A percentile compares a stretch with the other conserved stretches of the same genome.
Evolutionary conservation across 1,284 basidiomycete species (phyloP).

Genomic region (Tilletia indica): DNA sequence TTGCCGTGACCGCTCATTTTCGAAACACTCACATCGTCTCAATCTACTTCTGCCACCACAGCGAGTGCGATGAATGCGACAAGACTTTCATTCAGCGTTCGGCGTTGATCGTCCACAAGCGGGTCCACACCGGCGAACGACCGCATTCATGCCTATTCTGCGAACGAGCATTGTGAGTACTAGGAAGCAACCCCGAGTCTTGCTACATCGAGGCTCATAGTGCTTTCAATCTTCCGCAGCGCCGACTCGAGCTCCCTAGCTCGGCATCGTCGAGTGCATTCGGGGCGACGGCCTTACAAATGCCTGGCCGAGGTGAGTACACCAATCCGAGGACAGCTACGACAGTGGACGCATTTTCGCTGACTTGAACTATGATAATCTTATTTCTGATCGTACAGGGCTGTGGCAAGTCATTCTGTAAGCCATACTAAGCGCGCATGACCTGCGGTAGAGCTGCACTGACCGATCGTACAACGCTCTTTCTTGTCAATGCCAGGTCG

Average conservation of each 20-base stretch:
- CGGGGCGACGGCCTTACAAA: conserved; percentile 57
- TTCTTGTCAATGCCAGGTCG: neutral
- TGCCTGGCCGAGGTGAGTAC: conserved; percentile 53
- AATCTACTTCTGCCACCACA: neutral
- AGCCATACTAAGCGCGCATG: neutral
- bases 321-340: too few relatives aligned
- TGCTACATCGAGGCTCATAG: too few relatives aligned
- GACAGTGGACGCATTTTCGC: too few relatives aligned
- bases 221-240: conserved; percentile 33
- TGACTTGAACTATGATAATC: too few relatives aligned
- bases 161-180: conserved; percentile 27
- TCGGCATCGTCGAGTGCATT: conserved; percentile 72
- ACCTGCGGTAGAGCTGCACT: too few relatives aligned
- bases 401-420: conserved; percentile 41
- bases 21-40: neutral
- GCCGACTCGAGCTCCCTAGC: conserved; percentile 64
- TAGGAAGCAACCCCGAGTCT: too few relatives aligned
- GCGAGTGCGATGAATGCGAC: conserved; percentile 36
- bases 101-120: conserved; percentile 77
- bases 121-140: conserved; percentile 84
- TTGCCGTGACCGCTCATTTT: too few relatives aligned
- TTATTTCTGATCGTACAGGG: neutral
- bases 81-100: conserved; percentile 56
- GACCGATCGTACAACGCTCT: neutral
- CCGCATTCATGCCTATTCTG: conserved; percentile 77